Conservation (phyloP, 2,329 filamentous ascomycete species). For the Nothomitra cinnamomea region DNA sequence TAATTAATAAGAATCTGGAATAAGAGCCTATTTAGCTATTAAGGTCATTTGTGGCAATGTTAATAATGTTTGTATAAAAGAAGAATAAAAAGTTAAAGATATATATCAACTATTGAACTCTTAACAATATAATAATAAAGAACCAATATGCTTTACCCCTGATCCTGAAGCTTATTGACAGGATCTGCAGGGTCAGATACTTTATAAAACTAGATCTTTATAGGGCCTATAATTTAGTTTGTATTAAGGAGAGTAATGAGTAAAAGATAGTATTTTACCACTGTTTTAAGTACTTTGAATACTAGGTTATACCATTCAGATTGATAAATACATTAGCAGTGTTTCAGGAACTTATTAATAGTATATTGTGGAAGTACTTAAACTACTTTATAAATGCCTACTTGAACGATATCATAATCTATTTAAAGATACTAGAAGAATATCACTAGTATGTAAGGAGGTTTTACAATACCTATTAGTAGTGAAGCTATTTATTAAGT, state of each 20-base stretch:
- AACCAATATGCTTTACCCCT: slow-evolving; percentile 15
- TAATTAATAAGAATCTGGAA: too few relatives aligned
- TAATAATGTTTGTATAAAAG: slow-evolving; percentile 15
- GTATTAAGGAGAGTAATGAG: slow-evolving; percentile 14
- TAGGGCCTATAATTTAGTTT: slow-evolving; percentile 14
- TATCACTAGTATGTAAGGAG: slow-evolving; percentile 6
- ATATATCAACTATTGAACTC: slow-evolving; percentile 13
- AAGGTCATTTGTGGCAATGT: slow-evolving; percentile 5
- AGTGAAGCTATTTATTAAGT: slow-evolving; percentile 6
- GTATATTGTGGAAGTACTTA: slow-evolving; percentile 13
- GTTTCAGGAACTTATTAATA: slow-evolving; percentile 13
- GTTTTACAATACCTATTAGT: slow-evolving; percentile 2
- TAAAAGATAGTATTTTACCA: slow-evolving; percentile 14
- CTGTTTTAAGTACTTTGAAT: slow-evolving; percentile 10
- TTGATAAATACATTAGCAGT: slow-evolving; percentile 8
- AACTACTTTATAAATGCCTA: slow-evolving; percentile 13
- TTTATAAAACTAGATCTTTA: slow-evolving; percentile 15
- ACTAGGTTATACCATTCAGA: slow-evolving; percentile 11
- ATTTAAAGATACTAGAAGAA: slow-evolving; percentile 5
- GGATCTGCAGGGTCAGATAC: slow-evolving; percentile 8
- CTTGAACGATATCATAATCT: slow-evolving; percentile 14
- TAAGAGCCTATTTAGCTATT: too few relatives aligned
- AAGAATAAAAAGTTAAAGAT: slow-evolving; percentile 11
- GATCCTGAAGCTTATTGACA: slow-evolving; percentile 13
- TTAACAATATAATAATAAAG: slow-evolving; percentile 17